Percentiles rank a stretch among this genome's conserved stretches.
phyloP scores from a whole-genome alignment of 2,329 filamentous ascomycete species.

The Colletotrichum kahawae region DNA sequence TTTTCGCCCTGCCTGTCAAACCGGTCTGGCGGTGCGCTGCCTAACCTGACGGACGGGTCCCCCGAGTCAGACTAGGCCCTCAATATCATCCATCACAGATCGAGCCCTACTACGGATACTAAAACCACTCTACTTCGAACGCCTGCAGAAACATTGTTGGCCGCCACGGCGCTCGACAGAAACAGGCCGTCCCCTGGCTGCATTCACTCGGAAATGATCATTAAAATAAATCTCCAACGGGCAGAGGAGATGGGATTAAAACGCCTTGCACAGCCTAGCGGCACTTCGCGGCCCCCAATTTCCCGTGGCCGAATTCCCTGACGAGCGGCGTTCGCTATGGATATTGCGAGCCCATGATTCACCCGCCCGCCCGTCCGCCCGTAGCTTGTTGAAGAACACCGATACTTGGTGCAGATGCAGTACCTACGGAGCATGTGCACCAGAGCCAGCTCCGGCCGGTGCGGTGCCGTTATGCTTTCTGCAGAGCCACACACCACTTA shows the following conservation, averaged over 20 bases:
- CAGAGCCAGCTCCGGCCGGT: neutral
- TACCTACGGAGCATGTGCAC: neutral
- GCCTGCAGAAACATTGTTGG: slow-evolving; percentile 8
- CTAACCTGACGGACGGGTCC: slow-evolving; percentile 15
- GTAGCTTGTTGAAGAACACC: neutral
- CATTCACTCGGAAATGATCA: neutral
- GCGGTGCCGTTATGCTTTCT: neutral
- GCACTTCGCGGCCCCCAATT: slow-evolving; percentile 2
- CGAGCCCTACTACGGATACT: neutral
- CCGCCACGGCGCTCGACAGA: neutral
- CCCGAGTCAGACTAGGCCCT: slow-evolving; percentile 4
- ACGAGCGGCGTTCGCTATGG: neutral
- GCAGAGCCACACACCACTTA: neutral
- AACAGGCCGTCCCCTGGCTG: slow-evolving; percentile 1
- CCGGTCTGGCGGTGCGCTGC: slow-evolving; percentile 12
- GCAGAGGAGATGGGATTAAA: slow-evolving; percentile 5
- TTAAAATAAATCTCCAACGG: neutral
- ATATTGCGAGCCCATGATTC: neutral
- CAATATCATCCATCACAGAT: neutral
- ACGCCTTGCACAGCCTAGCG: slow-evolving; percentile 1
- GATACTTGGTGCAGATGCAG: neutral
- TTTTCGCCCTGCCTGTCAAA: slow-evolving; percentile 17
- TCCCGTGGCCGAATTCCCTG: slow-evolving; percentile 6
- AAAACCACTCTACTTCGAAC: neutral
- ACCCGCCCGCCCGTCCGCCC: neutral